Percentiles rank a stretch among this genome's conserved stretches.
Evolutionary conservation across 805 yeast species (phyloP).

Genomic region (Yamadazyma akitaensis): DNA sequence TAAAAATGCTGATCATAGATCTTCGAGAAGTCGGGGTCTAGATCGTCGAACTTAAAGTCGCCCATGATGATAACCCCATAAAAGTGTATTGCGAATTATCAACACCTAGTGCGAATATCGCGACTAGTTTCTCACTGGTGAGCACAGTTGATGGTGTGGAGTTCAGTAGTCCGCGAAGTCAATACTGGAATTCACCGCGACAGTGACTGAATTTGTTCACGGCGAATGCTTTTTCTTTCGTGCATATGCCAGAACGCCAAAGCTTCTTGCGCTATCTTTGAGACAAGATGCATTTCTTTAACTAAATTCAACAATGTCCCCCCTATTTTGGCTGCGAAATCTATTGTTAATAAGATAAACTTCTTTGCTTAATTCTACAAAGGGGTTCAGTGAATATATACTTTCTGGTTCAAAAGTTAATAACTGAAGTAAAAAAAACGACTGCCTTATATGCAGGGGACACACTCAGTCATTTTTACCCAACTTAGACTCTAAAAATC

Average conservation of each 20-base stretch:
- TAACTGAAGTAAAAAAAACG: too few relatives aligned
- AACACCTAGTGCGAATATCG: background rate
- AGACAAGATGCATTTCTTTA: background rate
- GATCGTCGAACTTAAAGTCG: constrained; percentile 2
- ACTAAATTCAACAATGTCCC: background rate
- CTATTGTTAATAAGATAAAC: too few relatives aligned
- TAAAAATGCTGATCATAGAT: constrained; percentile 13
- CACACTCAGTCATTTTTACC: too few relatives aligned
- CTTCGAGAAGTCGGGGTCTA: constrained; percentile 10
- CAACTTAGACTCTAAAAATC: too few relatives aligned
- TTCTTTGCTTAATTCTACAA: too few relatives aligned
- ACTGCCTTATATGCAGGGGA: too few relatives aligned
- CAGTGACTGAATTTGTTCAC: background rate
- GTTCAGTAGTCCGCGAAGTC: too few relatives aligned
- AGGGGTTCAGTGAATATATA: too few relatives aligned
- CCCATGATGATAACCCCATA: constrained; percentile 5
- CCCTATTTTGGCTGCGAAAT: background rate
- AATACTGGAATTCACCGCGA: background rate
- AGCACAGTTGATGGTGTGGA: too few relatives aligned
- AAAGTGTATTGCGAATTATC: background rate
- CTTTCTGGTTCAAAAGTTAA: too few relatives aligned
- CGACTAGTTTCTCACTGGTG: background rate
- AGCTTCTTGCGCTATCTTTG: background rate
- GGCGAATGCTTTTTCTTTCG: too few relatives aligned
- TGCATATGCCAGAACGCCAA: too few relatives aligned